A percentile compares a stretch with the other conserved stretches of the same genome.
phyloP scores from a whole-genome alignment of 495 filamentous ascomycete genomes.

The Penicillium daleae region DNA sequence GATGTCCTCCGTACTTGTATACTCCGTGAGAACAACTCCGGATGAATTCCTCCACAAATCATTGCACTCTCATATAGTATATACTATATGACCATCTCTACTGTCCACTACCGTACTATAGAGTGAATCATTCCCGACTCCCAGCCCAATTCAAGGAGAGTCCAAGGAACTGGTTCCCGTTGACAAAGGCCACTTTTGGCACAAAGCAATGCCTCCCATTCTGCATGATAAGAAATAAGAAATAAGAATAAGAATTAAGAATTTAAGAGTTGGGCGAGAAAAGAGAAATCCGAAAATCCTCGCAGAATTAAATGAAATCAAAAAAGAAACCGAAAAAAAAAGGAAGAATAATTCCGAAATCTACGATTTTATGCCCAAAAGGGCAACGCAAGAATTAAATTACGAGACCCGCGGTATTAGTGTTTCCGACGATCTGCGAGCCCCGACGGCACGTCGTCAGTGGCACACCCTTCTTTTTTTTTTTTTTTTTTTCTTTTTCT shows the following conservation, averaged over 20 bases:
- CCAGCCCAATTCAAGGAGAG: conserved; percentile 11
- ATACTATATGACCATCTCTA: no score
- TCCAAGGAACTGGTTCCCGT: conserved; percentile 49
- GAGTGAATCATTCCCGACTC: not conserved
- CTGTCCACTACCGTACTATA: no score
- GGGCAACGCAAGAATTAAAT: conserved; percentile 1
- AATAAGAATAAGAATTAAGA: not conserved
- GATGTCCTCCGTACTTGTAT: not conserved
- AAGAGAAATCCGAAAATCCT: conserved; percentile 4
- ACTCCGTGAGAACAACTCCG: not conserved
- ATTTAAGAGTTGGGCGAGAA: not conserved
- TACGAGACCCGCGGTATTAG: conserved; percentile 9
- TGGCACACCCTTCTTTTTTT: conserved; percentile 35
- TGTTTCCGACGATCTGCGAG: conserved; percentile 48
- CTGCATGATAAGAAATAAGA: conserved; percentile 19
- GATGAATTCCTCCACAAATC: conserved; percentile 1
- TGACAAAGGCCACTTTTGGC: conserved; percentile 33
- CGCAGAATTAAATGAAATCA: no score
- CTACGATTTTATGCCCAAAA: conserved; percentile 2
- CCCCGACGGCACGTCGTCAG: conserved; percentile 53
- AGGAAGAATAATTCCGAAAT: conserved; percentile 3
- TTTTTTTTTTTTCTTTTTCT: conserved; percentile 6
- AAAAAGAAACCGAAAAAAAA: conserved; percentile 9
- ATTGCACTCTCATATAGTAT: not conserved
- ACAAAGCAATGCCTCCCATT: conserved; percentile 32